These are phyloP conservation scores for Candida chilensis DNA, from an alignment of 805 yeast species.

Conservation along the genomic window DNA sequence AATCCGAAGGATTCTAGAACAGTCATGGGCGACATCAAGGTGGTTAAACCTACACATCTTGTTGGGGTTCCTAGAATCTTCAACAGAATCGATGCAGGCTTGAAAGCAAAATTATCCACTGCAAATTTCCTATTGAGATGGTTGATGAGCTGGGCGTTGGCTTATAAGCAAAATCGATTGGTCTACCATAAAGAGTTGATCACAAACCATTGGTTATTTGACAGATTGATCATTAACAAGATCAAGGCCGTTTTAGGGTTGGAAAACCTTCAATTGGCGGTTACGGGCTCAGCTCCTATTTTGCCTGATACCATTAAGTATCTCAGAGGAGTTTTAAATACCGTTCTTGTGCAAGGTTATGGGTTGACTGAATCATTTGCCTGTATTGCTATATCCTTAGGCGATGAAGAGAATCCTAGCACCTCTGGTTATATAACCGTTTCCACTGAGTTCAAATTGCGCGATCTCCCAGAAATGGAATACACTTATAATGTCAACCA, in stretches of 20 bases:
- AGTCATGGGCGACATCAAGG: conserved; percentile 17
- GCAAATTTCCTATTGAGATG: conserved; percentile 16
- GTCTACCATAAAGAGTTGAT: conserved; percentile 11
- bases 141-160: conserved; percentile 15
- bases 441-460: conserved; percentile 22
- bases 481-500: conserved; percentile 10
- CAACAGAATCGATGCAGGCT: conserved; percentile 17
- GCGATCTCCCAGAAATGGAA: conserved; percentile 31
- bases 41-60: conserved; percentile 16
- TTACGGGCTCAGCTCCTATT: conserved; percentile 29
- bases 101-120: conserved; percentile 10
- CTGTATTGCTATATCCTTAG: conserved; percentile 18
- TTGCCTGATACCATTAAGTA: conserved; percentile 27
- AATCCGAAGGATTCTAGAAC: conserved; percentile 9
- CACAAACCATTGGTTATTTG: conserved; percentile 17
- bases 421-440: conserved; percentile 24
- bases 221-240: conserved; percentile 6
- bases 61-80: conserved; percentile 21
- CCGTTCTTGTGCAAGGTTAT: conserved; percentile 31
- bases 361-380: conserved; percentile 37
- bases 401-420: conserved; percentile 17
- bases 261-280: background rate
- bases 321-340: conserved; percentile 23
- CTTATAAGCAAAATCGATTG: conserved; percentile 16
- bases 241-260: conserved; percentile 1